Percentiles rank a stretch among this genome's conserved stretches.
These are phyloP conservation scores for Fusarium neocosmosporiellum DNA, from an alignment of 2,329 filamentous ascomycete genomes.

Conservation along the genomic window DNA sequence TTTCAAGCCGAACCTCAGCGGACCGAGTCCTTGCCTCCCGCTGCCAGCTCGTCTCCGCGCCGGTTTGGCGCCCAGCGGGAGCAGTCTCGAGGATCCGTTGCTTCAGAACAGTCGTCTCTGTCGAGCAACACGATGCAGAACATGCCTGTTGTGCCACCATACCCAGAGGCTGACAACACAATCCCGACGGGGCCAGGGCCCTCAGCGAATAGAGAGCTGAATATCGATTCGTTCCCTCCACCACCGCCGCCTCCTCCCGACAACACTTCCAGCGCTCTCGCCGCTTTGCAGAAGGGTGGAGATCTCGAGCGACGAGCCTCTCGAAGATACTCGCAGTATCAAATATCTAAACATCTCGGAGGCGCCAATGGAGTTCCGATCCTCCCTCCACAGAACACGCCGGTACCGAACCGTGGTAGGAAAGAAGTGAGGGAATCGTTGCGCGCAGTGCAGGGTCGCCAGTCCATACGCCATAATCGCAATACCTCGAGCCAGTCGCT, in stretches of 20 bases:
- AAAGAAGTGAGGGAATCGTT: constrained; percentile 85
- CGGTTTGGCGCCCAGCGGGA: constrained; percentile 62
- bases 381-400: constrained; percentile 84
- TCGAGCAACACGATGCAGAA: constrained; percentile 83
- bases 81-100: constrained; percentile 60
- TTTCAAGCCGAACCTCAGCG: constrained; percentile 56
- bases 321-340: constrained; percentile 92
- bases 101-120: constrained; percentile 72
- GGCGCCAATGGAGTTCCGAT: constrained; percentile 86
- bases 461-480: constrained; percentile 62
- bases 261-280: constrained; percentile 88
- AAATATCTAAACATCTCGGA: constrained; percentile 94
- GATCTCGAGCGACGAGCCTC: constrained; percentile 94
- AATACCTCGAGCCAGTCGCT: constrained; percentile 58
- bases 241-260: constrained; percentile 76
- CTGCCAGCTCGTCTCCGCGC: constrained; percentile 57
- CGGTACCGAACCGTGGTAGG: constrained; percentile 85
- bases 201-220: constrained; percentile 56
- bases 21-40: constrained; percentile 41
- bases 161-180: constrained; percentile 69
- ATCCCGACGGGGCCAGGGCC: constrained; percentile 53
- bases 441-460: constrained; percentile 70
- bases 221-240: constrained; percentile 75
- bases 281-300: constrained; percentile 89
- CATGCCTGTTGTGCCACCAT: constrained; percentile 79